Base-by-base conservation (phyloP, 306 rosid species). In the Heteromeles arbutifolia region DNA sequence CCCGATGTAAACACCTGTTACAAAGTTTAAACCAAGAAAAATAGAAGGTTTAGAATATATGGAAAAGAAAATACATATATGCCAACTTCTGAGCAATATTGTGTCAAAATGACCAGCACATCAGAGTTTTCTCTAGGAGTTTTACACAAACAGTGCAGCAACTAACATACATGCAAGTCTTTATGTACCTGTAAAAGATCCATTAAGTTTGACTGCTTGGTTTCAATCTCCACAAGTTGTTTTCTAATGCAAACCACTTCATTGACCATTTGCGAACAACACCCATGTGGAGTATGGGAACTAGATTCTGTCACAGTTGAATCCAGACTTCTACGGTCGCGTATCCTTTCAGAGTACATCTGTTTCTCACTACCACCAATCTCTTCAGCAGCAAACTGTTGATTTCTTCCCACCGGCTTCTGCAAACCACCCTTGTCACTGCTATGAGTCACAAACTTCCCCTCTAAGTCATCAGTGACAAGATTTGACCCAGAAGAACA, bases 211-310 rank as follows among this genome's bases (percentile, higher is more conserved):
- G 90, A 83, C 79, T 91, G 97, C 76, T 89, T 93, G 84, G 77
- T 84, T 85, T 91, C 93, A 63, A 93, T 91, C 80, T 88, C 90
- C 63, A 82, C 57, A 67, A 93, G 93, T 70, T 93, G 96, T 67
- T 93, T 93, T 75, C 85, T 88, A 48, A 93, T 83, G 78, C 83
- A 82, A 29, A 76, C 81, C 84, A 93, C 77, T 75, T 93, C 96
- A 69, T 89, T 87, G 80, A 81, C 86, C 56, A 90, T 78, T 79
- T 85, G 89, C 54, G 41, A 78, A 81, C 89, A 87, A 76, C 88
- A 86, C 63, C 89, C 86, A 74, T 79, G 89, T 19, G 84, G 66
- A 78, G 82, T 67, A 72, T 69, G 90, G 74, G 80, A 86, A 75
- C 79, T 80, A 74, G 87, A 78, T 82, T 85, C 97, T 8, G 91